A percentile compares a stretch with the other conserved stretches of the same genome.
phyloP scores from a whole-genome alignment of 768 basidiomycete genomes.

The Lyophyllum shimeji region DNA sequence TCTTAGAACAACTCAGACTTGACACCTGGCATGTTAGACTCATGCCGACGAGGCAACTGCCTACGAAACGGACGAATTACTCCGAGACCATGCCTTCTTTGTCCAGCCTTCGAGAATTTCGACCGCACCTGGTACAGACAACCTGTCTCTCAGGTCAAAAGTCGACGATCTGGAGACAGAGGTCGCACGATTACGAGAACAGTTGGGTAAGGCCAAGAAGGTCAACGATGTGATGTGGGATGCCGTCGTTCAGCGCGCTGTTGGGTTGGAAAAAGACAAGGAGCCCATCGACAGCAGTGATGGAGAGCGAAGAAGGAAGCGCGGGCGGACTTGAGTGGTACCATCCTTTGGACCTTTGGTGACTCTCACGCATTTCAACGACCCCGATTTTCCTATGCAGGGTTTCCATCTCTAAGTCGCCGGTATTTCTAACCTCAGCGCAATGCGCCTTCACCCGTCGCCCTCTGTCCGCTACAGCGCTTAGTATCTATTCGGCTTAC shows the following conservation, averaged over 20 bases:
- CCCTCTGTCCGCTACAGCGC: too few species aligned
- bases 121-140: conserved; percentile 27
- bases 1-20: neutral
- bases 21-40: conserved; percentile 14
- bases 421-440: too few species aligned
- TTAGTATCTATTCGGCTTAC: neutral
- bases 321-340: conserved; percentile 23
- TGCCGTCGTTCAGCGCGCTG: conserved; percentile 65
- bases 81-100: conserved; percentile 68
- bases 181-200: conserved; percentile 59
- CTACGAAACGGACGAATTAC: conserved; percentile 56
- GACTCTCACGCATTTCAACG: neutral
- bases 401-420: too few species aligned
- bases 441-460: neutral
- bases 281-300: conserved; percentile 15
- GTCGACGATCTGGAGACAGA: conserved; percentile 74
- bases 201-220: conserved; percentile 83
- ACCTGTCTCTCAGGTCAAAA: conserved; percentile 48
- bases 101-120: conserved; percentile 41
- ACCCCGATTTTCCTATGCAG: too few species aligned
- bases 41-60: conserved; percentile 30
- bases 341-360: too few species aligned
- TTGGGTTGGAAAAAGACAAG: conserved; percentile 35
- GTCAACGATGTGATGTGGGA: conserved; percentile 96
- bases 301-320: conserved; percentile 29